phyloP scores from a whole-genome alignment of 352 stramenopile species.

The Elongisporangium prolatum region DNA sequence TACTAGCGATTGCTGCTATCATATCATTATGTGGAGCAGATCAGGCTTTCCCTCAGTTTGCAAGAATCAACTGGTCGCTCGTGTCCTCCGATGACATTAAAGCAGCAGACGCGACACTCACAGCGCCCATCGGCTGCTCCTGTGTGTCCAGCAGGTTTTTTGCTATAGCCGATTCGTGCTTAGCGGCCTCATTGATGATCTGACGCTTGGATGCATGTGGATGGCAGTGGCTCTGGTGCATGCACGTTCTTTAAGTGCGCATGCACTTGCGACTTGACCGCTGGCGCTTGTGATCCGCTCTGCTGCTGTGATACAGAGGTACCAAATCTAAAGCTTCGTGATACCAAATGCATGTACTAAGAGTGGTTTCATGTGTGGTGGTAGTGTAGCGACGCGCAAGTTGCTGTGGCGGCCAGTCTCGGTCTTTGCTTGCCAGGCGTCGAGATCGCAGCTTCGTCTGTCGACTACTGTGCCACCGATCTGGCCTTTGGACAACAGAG shows the following conservation, averaged over 20 bases:
- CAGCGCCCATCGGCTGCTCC: conserved; percentile 31
- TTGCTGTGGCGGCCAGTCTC: conserved; percentile 6
- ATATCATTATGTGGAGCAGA: not conserved
- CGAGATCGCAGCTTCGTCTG: not conserved
- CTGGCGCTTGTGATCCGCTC: conserved; percentile 34
- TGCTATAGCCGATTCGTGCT: not conserved
- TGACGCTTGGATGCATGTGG: too few species aligned
- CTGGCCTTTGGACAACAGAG: conserved; percentile 19
- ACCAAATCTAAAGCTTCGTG: too few species aligned
- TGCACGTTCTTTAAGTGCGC: conserved; percentile 37
- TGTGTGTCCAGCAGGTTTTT: conserved; percentile 23
- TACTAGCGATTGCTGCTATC: not conserved
- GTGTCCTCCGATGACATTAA: conserved; percentile 23
- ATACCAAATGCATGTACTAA: too few species aligned
- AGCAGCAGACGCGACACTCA: conserved; percentile 14
- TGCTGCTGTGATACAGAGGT: conserved; percentile 50
- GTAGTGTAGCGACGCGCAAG: conserved; percentile 27
- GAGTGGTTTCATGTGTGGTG: not conserved
- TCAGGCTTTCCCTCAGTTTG: conserved; percentile 12
- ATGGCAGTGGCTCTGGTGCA: conserved; percentile 5
- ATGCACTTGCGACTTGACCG: conserved; percentile 42
- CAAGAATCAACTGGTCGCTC: conserved; percentile 43
- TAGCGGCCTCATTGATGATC: too few species aligned
- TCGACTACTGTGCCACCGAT: conserved; percentile 44
- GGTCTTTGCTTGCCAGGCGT: conserved; percentile 17